phyloP scores from a whole-genome alignment of 768 basidiomycete genomes.

The Russula earlei region DNA sequence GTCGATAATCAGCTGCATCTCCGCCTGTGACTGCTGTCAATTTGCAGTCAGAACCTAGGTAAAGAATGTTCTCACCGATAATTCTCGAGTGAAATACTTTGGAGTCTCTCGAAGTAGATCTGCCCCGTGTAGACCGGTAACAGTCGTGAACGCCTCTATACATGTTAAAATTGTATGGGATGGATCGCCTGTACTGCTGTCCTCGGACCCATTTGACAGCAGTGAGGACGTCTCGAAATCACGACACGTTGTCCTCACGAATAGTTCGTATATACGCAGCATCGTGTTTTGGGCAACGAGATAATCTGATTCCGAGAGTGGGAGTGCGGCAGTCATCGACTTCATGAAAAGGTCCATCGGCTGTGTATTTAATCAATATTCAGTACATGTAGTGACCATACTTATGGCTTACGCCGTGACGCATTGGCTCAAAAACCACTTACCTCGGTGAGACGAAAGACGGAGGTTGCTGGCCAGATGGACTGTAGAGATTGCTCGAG shows the following conservation, averaged over 20 bases:
- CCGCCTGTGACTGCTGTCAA: constrained; percentile 5
- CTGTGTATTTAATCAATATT: constrained; percentile 12
- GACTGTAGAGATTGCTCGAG: neutral
- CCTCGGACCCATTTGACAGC: neutral
- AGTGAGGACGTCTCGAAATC: neutral
- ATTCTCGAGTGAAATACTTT: neutral
- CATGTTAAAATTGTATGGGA: neutral
- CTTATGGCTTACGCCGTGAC: neutral
- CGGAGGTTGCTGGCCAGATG: constrained; percentile 4
- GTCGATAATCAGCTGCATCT: constrained; percentile 10
- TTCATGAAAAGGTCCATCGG: constrained; percentile 20
- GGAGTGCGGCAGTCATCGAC: neutral
- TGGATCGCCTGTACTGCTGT: neutral
- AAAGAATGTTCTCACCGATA: neutral
- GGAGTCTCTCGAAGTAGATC: constrained; percentile 3
- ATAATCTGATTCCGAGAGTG: neutral
- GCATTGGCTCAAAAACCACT: constrained; percentile 8
- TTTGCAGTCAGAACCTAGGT: neutral
- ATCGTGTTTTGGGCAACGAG: neutral
- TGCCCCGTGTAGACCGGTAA: neutral
- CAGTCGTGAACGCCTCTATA: neutral
- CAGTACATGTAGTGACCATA: constrained; percentile 7
- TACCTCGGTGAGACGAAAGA: constrained; percentile 16
- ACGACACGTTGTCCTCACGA: constrained; percentile 9
- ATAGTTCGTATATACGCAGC: constrained; percentile 13